phyloP scores from a whole-genome alignment of 202 grass and related monocot species.

The Elaeis oleifera region DNA sequence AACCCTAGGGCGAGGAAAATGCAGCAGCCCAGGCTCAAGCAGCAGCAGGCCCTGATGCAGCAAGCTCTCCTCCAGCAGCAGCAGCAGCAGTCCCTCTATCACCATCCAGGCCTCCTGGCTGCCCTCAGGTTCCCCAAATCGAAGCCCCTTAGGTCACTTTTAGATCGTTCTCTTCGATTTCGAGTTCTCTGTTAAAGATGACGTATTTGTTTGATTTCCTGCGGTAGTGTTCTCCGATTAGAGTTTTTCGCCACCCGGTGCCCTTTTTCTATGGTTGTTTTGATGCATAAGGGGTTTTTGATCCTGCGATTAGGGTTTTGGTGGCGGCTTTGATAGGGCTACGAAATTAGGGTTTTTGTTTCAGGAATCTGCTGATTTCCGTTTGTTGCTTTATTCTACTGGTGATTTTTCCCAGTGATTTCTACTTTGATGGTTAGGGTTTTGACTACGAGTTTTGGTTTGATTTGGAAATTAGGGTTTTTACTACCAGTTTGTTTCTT shows the following conservation, averaged over 20 bases:
- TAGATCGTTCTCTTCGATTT: background rate
- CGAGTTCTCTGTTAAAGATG: background rate
- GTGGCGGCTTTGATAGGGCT: background rate
- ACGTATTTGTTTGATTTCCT: background rate
- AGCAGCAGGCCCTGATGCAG: conserved; percentile 29
- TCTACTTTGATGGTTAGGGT: too few species aligned
- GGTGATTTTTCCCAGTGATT: too few species aligned
- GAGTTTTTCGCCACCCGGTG: background rate
- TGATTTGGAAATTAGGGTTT: too few species aligned
- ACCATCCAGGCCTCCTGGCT: conserved; percentile 16
- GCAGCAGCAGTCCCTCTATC: conserved; percentile 24
- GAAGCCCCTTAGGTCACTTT: too few species aligned
- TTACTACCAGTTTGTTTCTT: too few species aligned
- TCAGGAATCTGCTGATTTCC: background rate
- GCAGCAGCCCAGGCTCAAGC: conserved; percentile 25
- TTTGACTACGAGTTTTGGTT: too few species aligned
- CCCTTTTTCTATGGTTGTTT: background rate
- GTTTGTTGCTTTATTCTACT: background rate
- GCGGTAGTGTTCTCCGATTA: background rate
- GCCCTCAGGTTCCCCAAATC: conserved; percentile 9
- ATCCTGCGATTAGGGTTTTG: background rate
- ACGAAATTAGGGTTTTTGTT: background rate
- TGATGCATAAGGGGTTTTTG: background rate
- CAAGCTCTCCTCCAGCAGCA: conserved; percentile 24
- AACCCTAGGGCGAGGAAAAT: conserved; percentile 6